Evolutionary conservation across 2,329 filamentous ascomycete genomes (phyloP).

Genomic region (Hypoxylon sp.): DNA sequence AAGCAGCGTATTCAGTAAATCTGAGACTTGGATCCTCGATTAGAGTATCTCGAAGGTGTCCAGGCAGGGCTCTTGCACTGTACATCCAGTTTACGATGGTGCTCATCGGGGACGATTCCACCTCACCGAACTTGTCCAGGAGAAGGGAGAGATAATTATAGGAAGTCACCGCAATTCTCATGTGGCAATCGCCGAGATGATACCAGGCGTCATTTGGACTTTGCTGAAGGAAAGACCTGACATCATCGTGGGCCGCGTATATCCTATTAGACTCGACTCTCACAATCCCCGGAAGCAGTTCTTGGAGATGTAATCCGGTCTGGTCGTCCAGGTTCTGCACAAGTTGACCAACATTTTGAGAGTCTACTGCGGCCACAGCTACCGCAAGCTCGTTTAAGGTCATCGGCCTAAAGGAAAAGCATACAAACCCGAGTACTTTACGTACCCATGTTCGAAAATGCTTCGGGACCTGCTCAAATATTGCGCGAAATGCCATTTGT

Average conservation of each 20-base stretch:
- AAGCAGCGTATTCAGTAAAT: constrained; percentile 19
- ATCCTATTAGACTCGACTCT: constrained; percentile 7
- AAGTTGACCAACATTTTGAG: constrained; percentile 14
- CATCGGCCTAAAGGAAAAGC: constrained; percentile 26
- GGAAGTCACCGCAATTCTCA: constrained; percentile 10
- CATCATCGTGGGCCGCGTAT: constrained; percentile 12
- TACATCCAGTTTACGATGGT: neutral
- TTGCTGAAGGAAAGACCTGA: constrained; percentile 18
- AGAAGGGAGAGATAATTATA: constrained; percentile 29
- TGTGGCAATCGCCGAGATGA: constrained; percentile 20
- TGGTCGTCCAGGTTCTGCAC: neutral
- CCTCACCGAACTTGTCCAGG: neutral
- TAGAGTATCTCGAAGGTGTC: constrained; percentile 2
- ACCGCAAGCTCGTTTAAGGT: constrained; percentile 19
- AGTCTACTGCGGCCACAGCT: constrained; percentile 14
- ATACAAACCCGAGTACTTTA: constrained; percentile 15
- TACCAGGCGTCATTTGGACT: constrained; percentile 29
- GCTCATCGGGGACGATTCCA: neutral
- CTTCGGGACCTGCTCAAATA: constrained; percentile 24
- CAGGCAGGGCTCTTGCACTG: constrained; percentile 4
- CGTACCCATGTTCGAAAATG: constrained; percentile 12
- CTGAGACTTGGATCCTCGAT: neutral
- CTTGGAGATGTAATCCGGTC: neutral
- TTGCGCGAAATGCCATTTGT: constrained; percentile 5
- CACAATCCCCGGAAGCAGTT: constrained; percentile 30